These are phyloP conservation scores for Apiospora sp. DNA, from an alignment of 2,329 filamentous ascomycete genomes.

Conservation along the genomic window DNA sequence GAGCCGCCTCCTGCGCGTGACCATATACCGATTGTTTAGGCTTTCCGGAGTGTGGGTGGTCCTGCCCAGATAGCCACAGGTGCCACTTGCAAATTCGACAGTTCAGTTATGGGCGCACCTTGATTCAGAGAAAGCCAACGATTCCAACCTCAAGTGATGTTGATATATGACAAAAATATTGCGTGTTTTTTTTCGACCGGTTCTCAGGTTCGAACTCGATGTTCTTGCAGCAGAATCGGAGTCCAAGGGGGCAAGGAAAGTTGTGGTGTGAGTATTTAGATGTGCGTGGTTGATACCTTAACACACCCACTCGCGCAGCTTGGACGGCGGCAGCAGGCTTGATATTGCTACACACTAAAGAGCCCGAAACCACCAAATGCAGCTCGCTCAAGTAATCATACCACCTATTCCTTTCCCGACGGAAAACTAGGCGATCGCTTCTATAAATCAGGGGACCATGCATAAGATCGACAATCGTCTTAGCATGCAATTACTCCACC, in stretches of 20 bases:
- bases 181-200: neutral
- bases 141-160: neutral
- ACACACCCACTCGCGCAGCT: conserved; percentile 10
- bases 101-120: neutral
- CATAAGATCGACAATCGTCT: conserved; percentile 25
- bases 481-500: conserved; percentile 4
- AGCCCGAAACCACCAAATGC: conserved; percentile 18
- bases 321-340: conserved; percentile 8
- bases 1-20: conserved; percentile 9
- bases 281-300: neutral
- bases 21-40: neutral
- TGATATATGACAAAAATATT: conserved; percentile 8
- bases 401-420: conserved; percentile 23
- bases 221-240: neutral
- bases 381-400: conserved; percentile 26
- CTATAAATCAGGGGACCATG: conserved; percentile 22
- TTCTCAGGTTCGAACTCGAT: neutral
- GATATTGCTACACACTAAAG: conserved; percentile 24
- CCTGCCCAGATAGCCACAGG: neutral
- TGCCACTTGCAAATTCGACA: neutral
- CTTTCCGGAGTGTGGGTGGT: conserved; percentile 1
- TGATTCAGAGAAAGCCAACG: conserved; percentile 5
- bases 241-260: conserved; percentile 15
- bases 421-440: conserved; percentile 12
- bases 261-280: conserved; percentile 12